Evolutionary conservation across 2,329 filamentous ascomycete species (phyloP), one percentile per base, ranked within the genome.

Genomic region (Kalmusia sp.): DNA sequence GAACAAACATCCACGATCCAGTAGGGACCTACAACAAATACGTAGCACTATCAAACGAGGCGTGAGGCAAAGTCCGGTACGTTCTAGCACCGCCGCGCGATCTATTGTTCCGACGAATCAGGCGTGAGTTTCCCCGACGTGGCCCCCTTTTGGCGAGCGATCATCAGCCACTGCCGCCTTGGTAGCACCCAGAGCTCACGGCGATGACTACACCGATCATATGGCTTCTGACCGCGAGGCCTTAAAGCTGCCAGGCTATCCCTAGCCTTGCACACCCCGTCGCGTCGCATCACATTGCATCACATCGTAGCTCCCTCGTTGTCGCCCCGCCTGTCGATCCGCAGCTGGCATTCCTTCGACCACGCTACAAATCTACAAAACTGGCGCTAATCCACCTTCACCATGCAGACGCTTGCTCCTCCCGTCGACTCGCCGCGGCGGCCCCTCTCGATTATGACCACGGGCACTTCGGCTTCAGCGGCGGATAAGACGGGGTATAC

Each of bases 401-500:
- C 15, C 61, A 40, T 40, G 57, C 64, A 51, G 53, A 69, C 68
- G 62, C 61, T 72, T 22, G 62, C 64, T 52, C 65, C 61, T 46
- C 64, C 69, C n/a, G 52, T 51, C 34, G 62, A 67, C 51, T 60
- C 64, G 52, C 64, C 63, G 28, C 62, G 63, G 47, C 60, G 70
- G 52, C 67, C 71, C 49, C 59, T 68, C 39, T 73, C 69, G 55
- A 64, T 75, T 43, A 68, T 65, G 58, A 72, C 70, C 30, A 71
- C 62, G 37, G 69, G 61, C 31, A 74, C 70, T 6, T 64, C 64
- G 52, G 72, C 68, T 37, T 70, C 71, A 3, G 64, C 64, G 24
- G 62, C 68, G 35, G 76, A 79, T 56, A 77, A 76, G 59, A 71
- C 76, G 11, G 79, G 79, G 15, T 66, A 72, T 43, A 69, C 71